Evolutionary conservation across 441 rosid species (phyloP), one percentile per base, ranked within the genome.

Genomic region (Gossypium aridum): DNA sequence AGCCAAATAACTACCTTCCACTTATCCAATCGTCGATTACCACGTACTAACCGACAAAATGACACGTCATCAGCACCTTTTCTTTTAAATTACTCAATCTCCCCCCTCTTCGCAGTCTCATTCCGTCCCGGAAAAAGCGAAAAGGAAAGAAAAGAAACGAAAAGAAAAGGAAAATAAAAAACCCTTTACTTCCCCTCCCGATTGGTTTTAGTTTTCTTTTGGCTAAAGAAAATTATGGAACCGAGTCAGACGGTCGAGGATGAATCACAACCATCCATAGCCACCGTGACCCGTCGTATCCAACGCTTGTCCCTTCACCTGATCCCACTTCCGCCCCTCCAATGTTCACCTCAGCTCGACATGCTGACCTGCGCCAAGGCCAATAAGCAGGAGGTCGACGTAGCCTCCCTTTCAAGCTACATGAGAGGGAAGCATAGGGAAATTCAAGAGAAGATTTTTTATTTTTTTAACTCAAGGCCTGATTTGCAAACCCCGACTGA

Each of bases 401-500:
- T 77, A 0, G 55, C 77, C 74, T 80, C 81, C 47, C 78, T 96
- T 65, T 81, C 88, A 34, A 14, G 56, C 0, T 92, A 83, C 81
- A 89, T 96, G 93, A 89, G 84, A 67, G 97, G 99, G 23, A 87
- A 86, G 77, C 82, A 96, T 73, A 81, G 88, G 59, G 98, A 90
- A 14, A 68, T 91, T 47, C 99, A 93, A 74, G 98, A 93, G 74
- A 83, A 76, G 78, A 86, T 96, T 39, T 89, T 69, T 60, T 82
- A 83, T 19, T 96, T 83, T 75, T 93, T 81, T 78, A 83, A 86
- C 63, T 81, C 90, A 1, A 83, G 91, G 71, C 98, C 97, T 0
- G 94, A 96, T 67, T 79, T 96, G 78, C 94, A 87, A 76, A 96
- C 97, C 20, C 98, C 98, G 20, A 74, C 92, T 59, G 98, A 92